Evolutionary conservation across 768 basidiomycete species (phyloP), one percentile per base, ranked within the genome.

Genomic region (Termitomyces sp.): DNA sequence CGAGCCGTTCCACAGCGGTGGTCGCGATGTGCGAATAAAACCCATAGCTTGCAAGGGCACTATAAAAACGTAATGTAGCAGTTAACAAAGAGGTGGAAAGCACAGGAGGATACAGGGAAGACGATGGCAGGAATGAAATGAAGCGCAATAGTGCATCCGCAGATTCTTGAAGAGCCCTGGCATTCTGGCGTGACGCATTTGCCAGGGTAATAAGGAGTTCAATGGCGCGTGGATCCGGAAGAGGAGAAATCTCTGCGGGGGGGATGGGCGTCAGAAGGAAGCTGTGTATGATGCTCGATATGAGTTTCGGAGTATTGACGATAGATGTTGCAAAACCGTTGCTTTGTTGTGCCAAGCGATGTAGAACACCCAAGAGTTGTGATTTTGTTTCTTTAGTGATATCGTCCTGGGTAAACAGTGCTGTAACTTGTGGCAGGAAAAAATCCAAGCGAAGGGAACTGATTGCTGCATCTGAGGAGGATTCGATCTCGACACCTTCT

Each of bases 61-160:
- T 65, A 69, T 91, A 94, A 14, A 94, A 72, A 5, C 70, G 73
- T 23, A 98, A 72, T 0, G 86, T 88, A 30, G 71, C 72, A 1
- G 70, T 70, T 16, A 88, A 75, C 17, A 93, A 78, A 2, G 68
- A 65, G 1, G 69, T 75, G 0, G 82, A 73, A 43, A 80, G 78
- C 0, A 76, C 68, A 3, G 74, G 75, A 5, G 74, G 67, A 52
- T 71, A 75, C 21, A 72, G 67, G 2, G 75, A 75, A 3, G 71
- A 62, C 14, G 72, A 60, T 4, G 85, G 89, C 25, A 82, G 75
- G 49, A 76, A 72, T 0, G 84, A 75, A 46, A 92, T 66, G 64
- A 91, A 96, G 23, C 89, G 83, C 43, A 96, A 74, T 1, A 91
- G 78, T 0, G 84, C 74, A 61, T 90, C 87, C 1, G 84, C 78